Evolutionary conservation across 805 yeast species (phyloP), one percentile per base, ranked within the genome.

Genomic region (Pichia heedii): DNA sequence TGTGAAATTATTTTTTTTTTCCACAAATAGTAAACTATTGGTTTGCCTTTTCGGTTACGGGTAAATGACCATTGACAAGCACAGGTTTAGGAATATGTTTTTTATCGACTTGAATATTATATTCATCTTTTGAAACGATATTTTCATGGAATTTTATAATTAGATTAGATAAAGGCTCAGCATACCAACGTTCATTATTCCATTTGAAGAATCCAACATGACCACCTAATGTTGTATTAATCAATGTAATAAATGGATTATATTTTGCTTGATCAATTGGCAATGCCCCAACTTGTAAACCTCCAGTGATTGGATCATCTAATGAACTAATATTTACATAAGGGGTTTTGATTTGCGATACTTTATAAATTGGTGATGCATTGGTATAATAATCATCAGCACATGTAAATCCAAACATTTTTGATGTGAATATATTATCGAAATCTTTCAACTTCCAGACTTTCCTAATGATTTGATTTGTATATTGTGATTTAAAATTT

Each of bases 161-260:
- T 12, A 73, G 68, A 44, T 65, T 62, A 22, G 75, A 60, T 35
- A 78, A 47, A 22, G 81, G 81, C 8, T 66, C 63, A 4, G 75
- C 62, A 50, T 71, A 76, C 95, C 95, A 86, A 53, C 87, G 74
- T 35, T 68, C 67, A 22, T 83, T 82, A 22, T 70, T 64, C 39
- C 68, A 62, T 50, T 72, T 68, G 48, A 77, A 85, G 81, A 82
- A 85, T n/a, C 85, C 93, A 42, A 85, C 69, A 61, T 85, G 95
- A 1, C 95, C 94, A 7, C 95, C 95, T 41, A 74, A 67, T 35
- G 73, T 69, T 7, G 89, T 81, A 46, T 77, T 72, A 5, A 79
- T 67, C 54, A 81, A 51, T 36, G 73, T 62, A 29, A 77, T 62
- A 55, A 72, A 76, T 2, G 94, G 93, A 54, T 84, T 84, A 26